These are phyloP conservation scores for Cercospora nicotianae DNA, from an alignment of 2,329 filamentous ascomycete species.

Conservation along the genomic window DNA sequence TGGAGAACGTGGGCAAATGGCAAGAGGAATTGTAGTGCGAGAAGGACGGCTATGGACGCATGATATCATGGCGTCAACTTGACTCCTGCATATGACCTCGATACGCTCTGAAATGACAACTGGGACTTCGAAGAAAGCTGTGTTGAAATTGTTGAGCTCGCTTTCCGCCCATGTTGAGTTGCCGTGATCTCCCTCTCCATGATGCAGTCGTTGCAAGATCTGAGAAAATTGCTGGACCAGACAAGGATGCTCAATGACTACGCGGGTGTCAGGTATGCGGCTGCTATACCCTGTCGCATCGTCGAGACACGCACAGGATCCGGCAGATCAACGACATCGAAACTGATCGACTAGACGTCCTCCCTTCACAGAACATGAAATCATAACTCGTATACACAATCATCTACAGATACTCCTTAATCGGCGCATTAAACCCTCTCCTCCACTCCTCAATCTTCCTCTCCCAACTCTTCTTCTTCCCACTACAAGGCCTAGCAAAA, in stretches of 20 bases:
- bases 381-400: background rate
- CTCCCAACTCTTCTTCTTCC: conserved; percentile 8
- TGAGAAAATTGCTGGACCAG: too few species aligned
- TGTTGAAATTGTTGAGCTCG: background rate
- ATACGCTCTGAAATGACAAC: conserved; percentile 14
- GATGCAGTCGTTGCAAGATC: background rate
- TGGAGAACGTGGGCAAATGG: background rate
- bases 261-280: background rate
- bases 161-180: background rate
- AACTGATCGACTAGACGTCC: background rate
- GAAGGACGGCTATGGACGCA: conserved; percentile 14
- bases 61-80: conserved; percentile 11
- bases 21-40: conserved; percentile 12
- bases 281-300: background rate
- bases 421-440: conserved; percentile 4
- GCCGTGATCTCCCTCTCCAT: background rate
- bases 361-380: background rate
- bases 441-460: conserved; percentile 12
- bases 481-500: conserved; percentile 6
- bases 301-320: background rate
- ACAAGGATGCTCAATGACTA: too few species aligned
- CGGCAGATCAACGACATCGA: background rate
- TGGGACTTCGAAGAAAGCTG: conserved; percentile 13
- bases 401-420: conserved; percentile 19
- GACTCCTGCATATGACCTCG: conserved; percentile 15